Conservation (phyloP, 306 rosid genomes). For the Dryas octopetala region DNA sequence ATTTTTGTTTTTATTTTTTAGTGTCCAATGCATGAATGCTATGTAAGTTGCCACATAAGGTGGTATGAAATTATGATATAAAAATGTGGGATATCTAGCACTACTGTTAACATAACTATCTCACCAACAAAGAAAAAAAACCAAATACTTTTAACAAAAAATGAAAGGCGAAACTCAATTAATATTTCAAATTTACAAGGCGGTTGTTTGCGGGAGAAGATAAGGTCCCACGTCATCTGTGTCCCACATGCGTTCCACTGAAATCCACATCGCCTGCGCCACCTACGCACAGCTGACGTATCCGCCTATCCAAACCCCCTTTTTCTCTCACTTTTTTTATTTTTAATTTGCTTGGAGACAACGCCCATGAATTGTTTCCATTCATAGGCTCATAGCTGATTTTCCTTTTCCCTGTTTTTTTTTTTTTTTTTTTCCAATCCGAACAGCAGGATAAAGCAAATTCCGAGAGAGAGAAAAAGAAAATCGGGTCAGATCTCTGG, state of each 20-base stretch:
- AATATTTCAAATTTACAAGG: neutral
- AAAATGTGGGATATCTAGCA: too few relatives aligned
- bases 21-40: too few relatives aligned
- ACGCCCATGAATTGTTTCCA: neutral
- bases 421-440: conserved; percentile 5
- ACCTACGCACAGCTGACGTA: conserved; percentile 20
- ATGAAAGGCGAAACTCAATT: too few relatives aligned
- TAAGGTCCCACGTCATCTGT: conserved; percentile 43
- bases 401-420: too few relatives aligned
- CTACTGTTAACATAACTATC: too few relatives aligned
- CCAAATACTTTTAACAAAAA: too few relatives aligned
- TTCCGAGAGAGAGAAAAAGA: neutral
- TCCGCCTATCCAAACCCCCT: neutral
- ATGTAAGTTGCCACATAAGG: too few relatives aligned
- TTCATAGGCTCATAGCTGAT: neutral
- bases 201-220: conserved; percentile 30
- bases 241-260: conserved; percentile 17
- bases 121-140: too few relatives aligned
- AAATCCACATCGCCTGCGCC: conserved; percentile 1
- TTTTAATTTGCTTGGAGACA: too few relatives aligned
- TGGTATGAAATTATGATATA: too few relatives aligned
- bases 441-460: conserved; percentile 11
- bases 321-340: neutral
- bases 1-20: too few relatives aligned
- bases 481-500: neutral